Base-by-base conservation (phyloP, 2,329 filamentous ascomycete species). In the Calonectria henricotiae region DNA sequence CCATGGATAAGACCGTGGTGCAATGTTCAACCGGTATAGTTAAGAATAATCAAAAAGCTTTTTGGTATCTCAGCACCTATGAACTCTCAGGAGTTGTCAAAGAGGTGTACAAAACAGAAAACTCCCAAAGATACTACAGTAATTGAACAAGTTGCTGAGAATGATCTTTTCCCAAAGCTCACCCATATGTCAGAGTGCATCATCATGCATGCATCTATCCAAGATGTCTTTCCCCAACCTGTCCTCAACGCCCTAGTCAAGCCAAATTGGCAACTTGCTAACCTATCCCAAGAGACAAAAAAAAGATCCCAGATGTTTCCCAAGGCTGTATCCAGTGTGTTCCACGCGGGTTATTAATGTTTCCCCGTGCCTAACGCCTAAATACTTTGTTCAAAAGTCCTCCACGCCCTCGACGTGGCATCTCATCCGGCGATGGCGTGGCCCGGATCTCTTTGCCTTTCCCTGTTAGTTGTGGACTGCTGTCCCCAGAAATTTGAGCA, bases 381-480 rank as follows among this genome's bases (percentile, higher is more conserved):
- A 83, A 82, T 72, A 83, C 80, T 75, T 83, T 83, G 46, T 78
- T 81, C 23, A 83, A 75, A 61, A 83, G 69, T 25, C 78, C 77
- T 17, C 80, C 77, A 17, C 81, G 78, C 39, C 77, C 74, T 65
- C 73, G 73, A 46, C 77, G 73, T 23, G 75, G 70, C 67, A 67
- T 51, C 46, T 74, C 76, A 32, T 77, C 76, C 27, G 69, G 68
- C 2, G 73, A 67, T 32, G 67, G 39, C 32, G 66, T 55, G 17
- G 61, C 55, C n/a, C 76, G 71, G 49, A 69, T 64, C 54, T 76
- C 75, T 51, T 76, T 76, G 35, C 69, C 73, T 41, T 75, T 77
- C 1, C 68, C 72, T 35, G 71, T 61, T 20, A 72, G 58, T 20
- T 74, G 71, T 7, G 72, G 68, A 39, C 68, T 74, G 20, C 60